Conservation (phyloP, 2,329 filamentous ascomycete species). For the Orbilia brochopaga region DNA sequence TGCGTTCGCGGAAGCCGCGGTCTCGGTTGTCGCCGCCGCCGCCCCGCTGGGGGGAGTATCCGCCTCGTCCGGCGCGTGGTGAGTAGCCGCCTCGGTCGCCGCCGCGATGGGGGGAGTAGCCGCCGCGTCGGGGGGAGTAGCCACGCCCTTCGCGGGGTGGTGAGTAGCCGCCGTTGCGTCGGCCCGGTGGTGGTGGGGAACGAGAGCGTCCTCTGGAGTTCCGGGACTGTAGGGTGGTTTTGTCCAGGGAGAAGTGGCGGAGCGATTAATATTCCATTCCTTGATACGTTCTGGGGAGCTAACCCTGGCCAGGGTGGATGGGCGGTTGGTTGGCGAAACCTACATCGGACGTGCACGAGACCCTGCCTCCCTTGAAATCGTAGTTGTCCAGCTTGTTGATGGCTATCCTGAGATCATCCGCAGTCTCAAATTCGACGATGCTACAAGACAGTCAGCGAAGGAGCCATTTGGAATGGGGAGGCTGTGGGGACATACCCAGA, state of each 20-base stretch:
- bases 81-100: conserved; percentile 31
- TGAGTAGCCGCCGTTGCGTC: conserved; percentile 44
- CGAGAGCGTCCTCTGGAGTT: conserved; percentile 48
- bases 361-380: conserved; percentile 88
- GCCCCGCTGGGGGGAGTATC: conserved; percentile 27
- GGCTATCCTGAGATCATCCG: conserved; percentile 83
- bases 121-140: conserved; percentile 19
- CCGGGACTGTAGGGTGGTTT: conserved; percentile 23
- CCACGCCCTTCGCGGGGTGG: conserved; percentile 22
- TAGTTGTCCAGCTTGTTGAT: conserved; percentile 92
- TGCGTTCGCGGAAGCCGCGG: conserved; percentile 53
- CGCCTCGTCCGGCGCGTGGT: conserved; percentile 36
- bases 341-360: conserved; percentile 88
- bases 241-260: not conserved
- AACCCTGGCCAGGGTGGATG: conserved; percentile 3
- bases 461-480: conserved; percentile 26
- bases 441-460: conserved; percentile 61
- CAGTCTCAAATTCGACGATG: conserved; percentile 97
- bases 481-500: conserved; percentile 73
- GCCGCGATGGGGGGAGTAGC: conserved; percentile 34
- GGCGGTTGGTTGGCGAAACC: conserved; percentile 56
- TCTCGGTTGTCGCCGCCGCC: conserved; percentile 53
- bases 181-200: conserved; percentile 35
- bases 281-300: conserved; percentile 49
- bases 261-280: conserved; percentile 21